Evolutionary conservation across 192 early-diverging fungal species (phyloP), one percentile per base, ranked within the genome.

Genomic region (Backusella australiensis): DNA sequence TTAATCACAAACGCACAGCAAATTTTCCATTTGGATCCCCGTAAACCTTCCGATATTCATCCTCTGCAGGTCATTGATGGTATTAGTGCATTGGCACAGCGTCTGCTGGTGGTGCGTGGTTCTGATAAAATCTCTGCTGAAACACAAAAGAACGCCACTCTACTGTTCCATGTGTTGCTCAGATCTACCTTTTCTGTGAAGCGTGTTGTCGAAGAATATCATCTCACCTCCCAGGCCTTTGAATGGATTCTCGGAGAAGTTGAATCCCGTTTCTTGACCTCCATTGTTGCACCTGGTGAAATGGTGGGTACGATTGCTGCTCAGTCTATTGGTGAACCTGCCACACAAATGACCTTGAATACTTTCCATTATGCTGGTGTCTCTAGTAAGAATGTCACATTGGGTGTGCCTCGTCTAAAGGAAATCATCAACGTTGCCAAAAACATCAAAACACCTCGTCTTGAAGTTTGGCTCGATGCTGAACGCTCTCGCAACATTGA

Each of bases 311-410:
- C 94, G 15, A 87, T 99, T 74, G 97, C 98, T 29, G 98, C 98
- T 17, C 98, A 99, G 84, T 98, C 96, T 26, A 98, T 99, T 85
- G 98, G 98, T 83, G 98, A 99, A 84, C 98, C 98, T 38, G 96
- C 97, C 3, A 99, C 98, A 53, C 98, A 99, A 81, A 99, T 99
- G 98, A 99, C 98, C 39, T 84, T 99, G 67, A 99, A 99, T 79
- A 99, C 98, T 56, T 99, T 99, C 95, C 98, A 99, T 90, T 94
- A 94, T 85, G 98, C 98, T 72, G 98, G 98, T 94, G 96, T 98
- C 63, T 91, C 92, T 32, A 95, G 94, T 73, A 97, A 97, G 87
- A 97, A 97, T 80, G 98, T 98, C 11, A 99, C 96, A 11, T 91
- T 95, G 69, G 98, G 98, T 89, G 97, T 99, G 41, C 98, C 98